Base-by-base conservation (phyloP, 2,329 filamentous ascomycete species). In the Arthrobotrys conoides region DNA sequence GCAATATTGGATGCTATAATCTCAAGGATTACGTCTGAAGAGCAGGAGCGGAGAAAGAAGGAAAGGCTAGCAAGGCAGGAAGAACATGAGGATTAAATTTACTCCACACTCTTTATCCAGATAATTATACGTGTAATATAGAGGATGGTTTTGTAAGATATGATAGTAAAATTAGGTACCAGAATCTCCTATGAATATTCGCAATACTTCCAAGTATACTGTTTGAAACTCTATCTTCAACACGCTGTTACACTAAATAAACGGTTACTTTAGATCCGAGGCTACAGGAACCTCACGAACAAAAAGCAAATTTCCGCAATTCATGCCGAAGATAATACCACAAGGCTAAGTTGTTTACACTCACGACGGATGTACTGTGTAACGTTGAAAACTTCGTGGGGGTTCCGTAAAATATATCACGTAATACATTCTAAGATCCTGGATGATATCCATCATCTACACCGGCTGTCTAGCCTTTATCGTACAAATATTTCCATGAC, bases 1-100 rank as follows among this genome's bases (percentile, higher is more conserved):
- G 53, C 53, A 22, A n/a, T 71, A 3, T 22, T 77, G 12, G 67
- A 71, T 18, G 53, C 51, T 8, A 67, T 77, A n/a, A 77, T 77
- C 30, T 20, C 67, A 10, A 76, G 57, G 22, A 30, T 76, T 2
- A 41, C 36, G 10, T 24, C 41, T 0, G 72, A 70, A 18, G 73
- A 77, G 33, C 61, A 68, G 48, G 73, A 61, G 24, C 64, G 30
- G 8, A 33, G 44, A 10, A 48, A n/a, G 30, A 71, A 44, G 46
- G 33, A 67, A 20, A 64, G 30, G 9, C n/a, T 48, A 22, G 46
- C 49, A 14, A 63, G 10, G 30, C 30, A 46, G 12, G 46, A 61
- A 22, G 49, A 38, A 1, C 22, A 68, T 20, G 30, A 51, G 5
- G 14, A 24, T 9, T 46, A 18, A 46, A 46, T 0, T 18, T 46